Percentiles rank a stretch among this genome's conserved stretches.
These are phyloP conservation scores for Colletotrichum gigasporum DNA, from an alignment of 2,329 filamentous ascomycete species.

Conservation along the genomic window DNA sequence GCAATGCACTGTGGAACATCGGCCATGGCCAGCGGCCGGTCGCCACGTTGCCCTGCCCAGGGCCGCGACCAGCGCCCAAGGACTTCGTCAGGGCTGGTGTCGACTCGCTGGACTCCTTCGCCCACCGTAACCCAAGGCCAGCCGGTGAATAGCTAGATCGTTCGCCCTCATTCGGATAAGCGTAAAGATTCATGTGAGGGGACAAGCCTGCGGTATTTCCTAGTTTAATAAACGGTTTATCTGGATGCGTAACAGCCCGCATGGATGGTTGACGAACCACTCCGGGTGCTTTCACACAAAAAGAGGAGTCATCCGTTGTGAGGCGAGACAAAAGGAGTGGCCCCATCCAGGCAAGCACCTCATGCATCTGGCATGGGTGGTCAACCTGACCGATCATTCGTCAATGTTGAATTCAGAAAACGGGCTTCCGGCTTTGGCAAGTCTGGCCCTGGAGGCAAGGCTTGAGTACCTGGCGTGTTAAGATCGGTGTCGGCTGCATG, in stretches of 20 bases:
- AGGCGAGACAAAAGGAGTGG: constrained; percentile 13
- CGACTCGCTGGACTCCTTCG: neutral
- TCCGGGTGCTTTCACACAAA: neutral
- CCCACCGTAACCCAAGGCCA: constrained; percentile 7
- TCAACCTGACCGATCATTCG: neutral
- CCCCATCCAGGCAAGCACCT: neutral
- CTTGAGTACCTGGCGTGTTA: constrained; percentile 29
- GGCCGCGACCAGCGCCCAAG: constrained; percentile 18
- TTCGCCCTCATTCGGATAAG: constrained; percentile 7
- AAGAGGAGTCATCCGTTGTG: neutral
- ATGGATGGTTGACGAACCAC: neutral
- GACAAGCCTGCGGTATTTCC: constrained; percentile 36
- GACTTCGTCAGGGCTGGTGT: constrained; percentile 4
- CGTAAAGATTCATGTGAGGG: constrained; percentile 34
- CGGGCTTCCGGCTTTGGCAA: constrained; percentile 20
- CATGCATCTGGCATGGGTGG: constrained; percentile 12
- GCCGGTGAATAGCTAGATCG: constrained; percentile 9
- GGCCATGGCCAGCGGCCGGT: constrained; percentile 32
- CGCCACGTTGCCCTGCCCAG: constrained; percentile 33
- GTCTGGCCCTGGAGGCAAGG: neutral
- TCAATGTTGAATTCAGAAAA: constrained; percentile 14
- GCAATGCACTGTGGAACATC: constrained; percentile 31
- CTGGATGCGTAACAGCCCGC: constrained; percentile 3
- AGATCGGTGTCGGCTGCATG: constrained; percentile 41
- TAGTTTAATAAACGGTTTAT: constrained; percentile 1